Conservation (phyloP, 2,329 filamentous ascomycete genomes). For the Stemphylium vesicarium region DNA sequence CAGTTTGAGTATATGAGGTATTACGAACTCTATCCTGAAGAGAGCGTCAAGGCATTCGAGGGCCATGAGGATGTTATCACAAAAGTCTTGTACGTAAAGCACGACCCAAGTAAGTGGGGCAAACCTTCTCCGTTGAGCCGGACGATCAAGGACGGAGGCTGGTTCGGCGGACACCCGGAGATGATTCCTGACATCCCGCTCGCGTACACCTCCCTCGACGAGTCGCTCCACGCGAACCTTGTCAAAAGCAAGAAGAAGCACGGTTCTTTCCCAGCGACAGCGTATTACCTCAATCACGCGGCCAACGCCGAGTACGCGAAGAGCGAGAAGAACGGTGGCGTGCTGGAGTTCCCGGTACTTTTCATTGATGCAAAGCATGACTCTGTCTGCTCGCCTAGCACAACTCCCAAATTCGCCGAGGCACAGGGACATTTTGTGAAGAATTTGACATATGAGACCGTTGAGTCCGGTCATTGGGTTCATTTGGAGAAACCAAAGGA, state of each 20-base stretch:
- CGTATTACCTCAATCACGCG: slow-evolving; percentile 55
- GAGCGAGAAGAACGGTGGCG: slow-evolving; percentile 45
- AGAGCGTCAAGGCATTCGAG: slow-evolving; percentile 28
- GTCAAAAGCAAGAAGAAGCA: slow-evolving; percentile 49
- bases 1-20: slow-evolving; percentile 47
- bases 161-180: slow-evolving; percentile 38
- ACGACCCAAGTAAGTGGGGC: slow-evolving; percentile 29
- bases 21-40: slow-evolving; percentile 35
- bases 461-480: slow-evolving; percentile 47
- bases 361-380: slow-evolving; percentile 52
- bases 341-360: slow-evolving; percentile 47
- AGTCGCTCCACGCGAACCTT: slow-evolving; percentile 34
- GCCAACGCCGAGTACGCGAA: slow-evolving; percentile 52
- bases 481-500: slow-evolving; percentile 36
- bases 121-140: slow-evolving; percentile 30
- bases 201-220: slow-evolving; percentile 36
- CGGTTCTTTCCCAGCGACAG: slow-evolving; percentile 49
- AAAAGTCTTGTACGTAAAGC: slow-evolving; percentile 31
- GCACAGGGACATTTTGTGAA: slow-evolving; percentile 44
- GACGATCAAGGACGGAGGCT: slow-evolving; percentile 36
- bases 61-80: slow-evolving; percentile 29
- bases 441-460: slow-evolving; percentile 53
- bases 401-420: slow-evolving; percentile 43
- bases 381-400: slow-evolving; percentile 38
- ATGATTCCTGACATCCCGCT: slow-evolving; percentile 41